A percentile compares a stretch with the other conserved stretches of the same genome.
phyloP scores from a whole-genome alignment of 2,329 filamentous ascomycete genomes.

The Endoconidiophora polonica region DNA sequence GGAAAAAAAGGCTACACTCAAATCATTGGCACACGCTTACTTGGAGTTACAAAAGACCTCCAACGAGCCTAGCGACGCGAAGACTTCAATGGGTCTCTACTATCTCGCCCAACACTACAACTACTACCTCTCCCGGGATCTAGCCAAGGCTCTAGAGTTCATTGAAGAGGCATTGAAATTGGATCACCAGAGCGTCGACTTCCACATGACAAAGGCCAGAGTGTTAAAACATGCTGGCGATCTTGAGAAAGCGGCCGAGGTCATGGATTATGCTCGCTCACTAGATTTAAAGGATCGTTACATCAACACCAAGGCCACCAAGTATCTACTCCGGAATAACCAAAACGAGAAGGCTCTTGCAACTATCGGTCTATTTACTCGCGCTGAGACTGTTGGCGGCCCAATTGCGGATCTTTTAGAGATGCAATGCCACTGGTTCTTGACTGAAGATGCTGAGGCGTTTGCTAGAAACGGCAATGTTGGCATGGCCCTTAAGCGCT shows the following conservation, averaged over 20 bases:
- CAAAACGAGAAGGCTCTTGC: constrained; percentile 72
- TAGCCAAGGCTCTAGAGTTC: constrained; percentile 64
- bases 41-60: constrained; percentile 33
- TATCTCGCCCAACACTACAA: constrained; percentile 97
- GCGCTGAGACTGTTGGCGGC: constrained; percentile 75
- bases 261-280: constrained; percentile 74
- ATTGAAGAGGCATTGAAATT: constrained; percentile 71
- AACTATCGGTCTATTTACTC: constrained; percentile 86
- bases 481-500: constrained; percentile 78
- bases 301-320: constrained; percentile 96
- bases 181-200: constrained; percentile 70
- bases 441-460: constrained; percentile 88
- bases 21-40: constrained; percentile 64
- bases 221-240: constrained; percentile 87
- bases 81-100: constrained; percentile 43
- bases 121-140: constrained; percentile 71
- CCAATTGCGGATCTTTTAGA: constrained; percentile 82
- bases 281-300: constrained; percentile 85
- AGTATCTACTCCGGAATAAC: constrained; percentile 88
- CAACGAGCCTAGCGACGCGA: constrained; percentile 41
- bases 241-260: constrained; percentile 58
- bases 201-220: constrained; percentile 85
- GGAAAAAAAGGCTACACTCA: constrained; percentile 61
- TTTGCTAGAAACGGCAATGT: constrained; percentile 68
- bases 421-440: constrained; percentile 97